phyloP scores from a whole-genome alignment of 2,329 filamentous ascomycete species.

The Graphilbum fragrans region DNA sequence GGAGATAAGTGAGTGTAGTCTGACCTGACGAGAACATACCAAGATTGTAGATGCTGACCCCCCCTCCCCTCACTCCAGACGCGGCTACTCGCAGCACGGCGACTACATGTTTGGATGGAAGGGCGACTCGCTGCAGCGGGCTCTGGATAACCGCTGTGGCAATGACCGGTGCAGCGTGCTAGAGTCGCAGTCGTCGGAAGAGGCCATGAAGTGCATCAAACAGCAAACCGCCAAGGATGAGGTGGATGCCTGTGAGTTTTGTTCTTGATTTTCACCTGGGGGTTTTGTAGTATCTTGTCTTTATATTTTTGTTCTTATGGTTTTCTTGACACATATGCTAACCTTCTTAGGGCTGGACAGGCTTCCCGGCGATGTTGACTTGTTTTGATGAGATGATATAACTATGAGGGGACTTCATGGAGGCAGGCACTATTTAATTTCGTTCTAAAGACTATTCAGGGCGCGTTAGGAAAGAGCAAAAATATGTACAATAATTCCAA shows the following conservation, averaged over 20 bases:
- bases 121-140: slow-evolving; percentile 23
- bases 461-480: no score
- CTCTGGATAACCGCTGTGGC: slow-evolving; percentile 24
- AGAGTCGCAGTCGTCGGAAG: slow-evolving; percentile 15
- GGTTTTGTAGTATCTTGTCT: background rate
- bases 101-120: slow-evolving; percentile 19
- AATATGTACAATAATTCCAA: no score
- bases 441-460: no score
- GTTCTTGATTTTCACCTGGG: background rate
- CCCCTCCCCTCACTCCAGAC: no score
- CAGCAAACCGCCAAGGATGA: slow-evolving; percentile 15
- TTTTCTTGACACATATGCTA: no score
- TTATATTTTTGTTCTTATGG: background rate
- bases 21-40: background rate
- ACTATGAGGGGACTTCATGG: no score
- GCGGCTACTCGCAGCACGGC: slow-evolving; percentile 19
- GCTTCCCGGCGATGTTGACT: no score
- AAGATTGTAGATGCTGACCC: background rate
- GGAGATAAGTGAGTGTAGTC: slow-evolving; percentile 9
- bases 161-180: slow-evolving; percentile 15
- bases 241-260: slow-evolving; percentile 18
- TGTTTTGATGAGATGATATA: no score
- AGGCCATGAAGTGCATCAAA: slow-evolving; percentile 15
- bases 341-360: no score
- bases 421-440: no score